Evolutionary conservation across 148 eudicot genomes (phyloP), one percentile per base, ranked within the genome.

Genomic region (Rhododendron ferrugineum): DNA sequence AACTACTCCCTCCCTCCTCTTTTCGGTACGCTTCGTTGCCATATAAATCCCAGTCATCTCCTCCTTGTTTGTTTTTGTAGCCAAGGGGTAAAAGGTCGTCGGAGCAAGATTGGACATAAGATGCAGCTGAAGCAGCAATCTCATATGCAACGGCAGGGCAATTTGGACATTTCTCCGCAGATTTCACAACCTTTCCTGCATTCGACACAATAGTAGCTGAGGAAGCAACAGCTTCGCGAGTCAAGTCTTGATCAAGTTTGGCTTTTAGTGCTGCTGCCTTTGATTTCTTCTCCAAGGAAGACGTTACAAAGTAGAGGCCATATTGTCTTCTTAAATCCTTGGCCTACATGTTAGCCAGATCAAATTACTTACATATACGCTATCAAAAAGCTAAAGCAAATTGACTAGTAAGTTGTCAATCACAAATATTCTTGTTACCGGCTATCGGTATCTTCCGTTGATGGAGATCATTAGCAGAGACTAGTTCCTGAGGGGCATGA

Each of bases 51-150:
- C 40, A 23, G 23, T 75, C 83, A 54, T 85, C 83, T 4, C 58
- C 89, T 54, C 81, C 83, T 66, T 46, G 66, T 37, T 83, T 84
- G 46, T 74, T 74, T 82, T 68, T 78, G 16, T 77, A 74, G n/a
- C 86, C 85, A 47, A 75, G 70, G 68, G 85, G 73, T 83, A 80
- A 66, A 47, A 84, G 44, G 84, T 82, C 89, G 3, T 90, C 88
- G 16, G 93, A 92, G 16, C 70, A 85, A 37, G 91, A 91, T 50
- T 91, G 93, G 60, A 92, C 92, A 79, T 89, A 94, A 66, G 93
- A 89, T 42, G 96, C 97, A 66, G 98, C 98, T 36, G 97, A 90
- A 47, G 91, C 96, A 0, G 98, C 98, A 34, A 95, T 92, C 86
- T 92, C 93, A 49, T 94, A 92, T 15, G 93, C 94, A 81, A 88